These are phyloP conservation scores for Septoria petroselini DNA, from an alignment of 2,329 filamentous ascomycete genomes.

Conservation along the genomic window DNA sequence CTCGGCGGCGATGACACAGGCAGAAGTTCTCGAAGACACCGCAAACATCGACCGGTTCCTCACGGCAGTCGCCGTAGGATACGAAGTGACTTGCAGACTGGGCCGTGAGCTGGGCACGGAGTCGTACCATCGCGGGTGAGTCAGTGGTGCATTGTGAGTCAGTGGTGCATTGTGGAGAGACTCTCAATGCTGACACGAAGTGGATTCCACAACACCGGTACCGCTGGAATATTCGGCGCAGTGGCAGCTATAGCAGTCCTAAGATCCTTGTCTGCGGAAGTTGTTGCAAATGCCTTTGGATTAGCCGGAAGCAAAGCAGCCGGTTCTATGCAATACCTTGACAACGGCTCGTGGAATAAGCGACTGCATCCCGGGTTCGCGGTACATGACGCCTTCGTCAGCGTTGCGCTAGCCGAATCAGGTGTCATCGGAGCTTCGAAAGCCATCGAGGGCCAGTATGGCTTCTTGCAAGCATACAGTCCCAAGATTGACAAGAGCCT, in stretches of 20 bases:
- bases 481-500: conserved; percentile 29
- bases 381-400: conserved; percentile 41
- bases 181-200: not conserved
- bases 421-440: conserved; percentile 35
- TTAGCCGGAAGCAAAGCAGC: conserved; percentile 41
- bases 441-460: conserved; percentile 33
- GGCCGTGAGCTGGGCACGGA: conserved; percentile 38
- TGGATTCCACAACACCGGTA: conserved; percentile 42
- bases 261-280: conserved; percentile 27
- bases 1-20: conserved; percentile 39
- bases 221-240: conserved; percentile 41
- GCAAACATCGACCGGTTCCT: conserved; percentile 31
- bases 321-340: conserved; percentile 42
- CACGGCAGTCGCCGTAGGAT: conserved; percentile 37
- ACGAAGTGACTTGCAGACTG: conserved; percentile 38
- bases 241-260: conserved; percentile 37
- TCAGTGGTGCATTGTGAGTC: not conserved
- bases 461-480: conserved; percentile 35
- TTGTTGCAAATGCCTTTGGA: conserved; percentile 39
- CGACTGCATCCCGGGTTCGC: conserved; percentile 42
- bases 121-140: conserved; percentile 33
- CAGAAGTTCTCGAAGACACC: conserved; percentile 30
- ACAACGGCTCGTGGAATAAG: conserved; percentile 42
- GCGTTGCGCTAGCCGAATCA: conserved; percentile 38
- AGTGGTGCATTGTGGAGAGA: not conserved